phyloP scores from a whole-genome alignment of 2,329 filamentous ascomycete genomes.

The Leptographium procerum region DNA sequence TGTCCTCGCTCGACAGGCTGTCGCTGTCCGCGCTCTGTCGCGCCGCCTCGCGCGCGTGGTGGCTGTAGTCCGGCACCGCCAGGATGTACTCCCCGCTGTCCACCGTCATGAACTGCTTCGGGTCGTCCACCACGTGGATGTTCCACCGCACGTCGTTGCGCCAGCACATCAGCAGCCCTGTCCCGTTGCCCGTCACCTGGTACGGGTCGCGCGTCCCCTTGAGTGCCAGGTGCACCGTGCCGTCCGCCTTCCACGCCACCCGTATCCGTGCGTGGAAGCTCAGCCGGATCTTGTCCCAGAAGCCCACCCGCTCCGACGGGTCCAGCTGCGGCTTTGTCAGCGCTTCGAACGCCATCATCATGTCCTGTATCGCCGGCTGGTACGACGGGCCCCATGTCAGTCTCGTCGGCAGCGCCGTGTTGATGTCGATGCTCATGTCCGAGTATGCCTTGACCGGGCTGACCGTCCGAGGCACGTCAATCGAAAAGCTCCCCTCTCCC shows the following conservation, averaged over 20 bases:
- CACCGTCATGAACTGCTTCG: slow-evolving; percentile 87
- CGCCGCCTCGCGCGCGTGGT: slow-evolving; percentile 62
- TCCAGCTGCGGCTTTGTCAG: slow-evolving; percentile 95
- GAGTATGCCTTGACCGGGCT: slow-evolving; percentile 95
- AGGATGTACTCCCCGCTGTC: slow-evolving; percentile 92
- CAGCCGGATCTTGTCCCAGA: slow-evolving; percentile 97
- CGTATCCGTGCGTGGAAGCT: slow-evolving; percentile 87
- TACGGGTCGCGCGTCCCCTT: slow-evolving; percentile 93
- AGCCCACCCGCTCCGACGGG: slow-evolving; percentile 84
- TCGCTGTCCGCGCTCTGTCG: slow-evolving; percentile 41
- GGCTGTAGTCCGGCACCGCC: slow-evolving; percentile 85
- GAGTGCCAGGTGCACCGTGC: slow-evolving; percentile 84
- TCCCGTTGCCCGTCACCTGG: slow-evolving; percentile 79
- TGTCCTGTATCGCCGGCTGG: slow-evolving; percentile 94
- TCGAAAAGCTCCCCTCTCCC: slow-evolving; percentile 52
- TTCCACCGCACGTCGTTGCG: slow-evolving; percentile 84
- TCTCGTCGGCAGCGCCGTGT: slow-evolving; percentile 80
- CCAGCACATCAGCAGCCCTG: slow-evolving; percentile 98
- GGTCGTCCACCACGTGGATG: slow-evolving; percentile 74
- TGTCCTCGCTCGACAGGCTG: slow-evolving; percentile 50
- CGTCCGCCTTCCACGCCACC: slow-evolving; percentile 87
- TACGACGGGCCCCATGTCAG: slow-evolving; percentile 98
- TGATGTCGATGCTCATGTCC: slow-evolving; percentile 82
- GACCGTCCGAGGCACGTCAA: slow-evolving; percentile 83
- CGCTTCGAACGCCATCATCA: slow-evolving; percentile 98